Percentiles rank a stretch among this genome's conserved stretches.
Evolutionary conservation across 257 asterid species (phyloP).

Genomic region (Solanum virginianum): DNA sequence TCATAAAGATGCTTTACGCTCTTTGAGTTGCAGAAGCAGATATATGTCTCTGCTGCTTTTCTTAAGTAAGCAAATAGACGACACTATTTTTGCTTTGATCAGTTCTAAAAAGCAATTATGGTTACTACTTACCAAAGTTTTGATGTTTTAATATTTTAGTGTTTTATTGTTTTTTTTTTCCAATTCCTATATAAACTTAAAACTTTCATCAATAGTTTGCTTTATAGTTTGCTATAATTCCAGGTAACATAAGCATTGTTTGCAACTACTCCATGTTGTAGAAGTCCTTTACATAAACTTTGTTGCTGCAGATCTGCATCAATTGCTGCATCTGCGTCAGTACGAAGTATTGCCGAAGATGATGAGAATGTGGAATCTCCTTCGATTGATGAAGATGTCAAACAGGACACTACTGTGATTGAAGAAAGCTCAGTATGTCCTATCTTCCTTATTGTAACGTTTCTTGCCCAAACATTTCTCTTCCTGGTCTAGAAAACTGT

Average conservation of each 20-base stretch:
- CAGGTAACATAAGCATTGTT: not conserved
- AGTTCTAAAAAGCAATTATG: not conserved
- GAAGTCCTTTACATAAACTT: not conserved
- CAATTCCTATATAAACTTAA: not conserved
- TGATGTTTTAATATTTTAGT: not conserved
- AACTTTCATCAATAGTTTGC: not conserved
- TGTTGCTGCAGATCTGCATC: slow-evolving; percentile 62
- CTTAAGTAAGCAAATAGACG: not conserved
- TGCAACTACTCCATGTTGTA: not conserved
- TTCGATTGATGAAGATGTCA: slow-evolving; percentile 65
- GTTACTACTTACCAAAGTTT: not conserved
- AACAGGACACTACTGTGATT: slow-evolving; percentile 33
- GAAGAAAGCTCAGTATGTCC: slow-evolving; percentile 62
- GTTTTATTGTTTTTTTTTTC: not conserved
- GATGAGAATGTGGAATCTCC: slow-evolving; percentile 77
- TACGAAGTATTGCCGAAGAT: slow-evolving; percentile 56
- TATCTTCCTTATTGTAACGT: slow-evolving; percentile 7
- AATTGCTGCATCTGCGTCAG: slow-evolving; percentile 62
- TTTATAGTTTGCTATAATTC: not conserved
- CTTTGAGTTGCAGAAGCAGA: not conserved
- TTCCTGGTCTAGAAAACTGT: not conserved
- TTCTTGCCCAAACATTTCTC: not conserved
- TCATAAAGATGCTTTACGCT: not conserved
- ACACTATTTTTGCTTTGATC: not conserved
- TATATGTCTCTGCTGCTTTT: not conserved